A percentile compares a stretch with the other conserved stretches of the same genome.
Evolutionary conservation across 192 early-diverging fungal species (phyloP).

Genomic region (Backusella australiensis): DNA sequence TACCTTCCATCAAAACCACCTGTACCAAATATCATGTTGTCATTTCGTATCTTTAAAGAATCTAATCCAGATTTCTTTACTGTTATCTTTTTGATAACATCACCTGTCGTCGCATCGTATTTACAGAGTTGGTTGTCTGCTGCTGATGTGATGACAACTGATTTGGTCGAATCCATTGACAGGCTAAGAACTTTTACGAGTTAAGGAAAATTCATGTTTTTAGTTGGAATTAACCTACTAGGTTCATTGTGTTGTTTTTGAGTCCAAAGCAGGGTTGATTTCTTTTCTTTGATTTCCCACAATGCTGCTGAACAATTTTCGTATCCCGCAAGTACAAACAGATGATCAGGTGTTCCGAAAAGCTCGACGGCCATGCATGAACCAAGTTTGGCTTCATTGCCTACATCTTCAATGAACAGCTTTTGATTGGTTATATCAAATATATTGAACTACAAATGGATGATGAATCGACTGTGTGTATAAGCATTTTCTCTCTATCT

Average conservation of each 20-base stretch:
- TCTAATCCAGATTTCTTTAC: conserved; percentile 30
- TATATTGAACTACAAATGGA: conserved; percentile 26
- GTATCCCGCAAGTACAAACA: conserved; percentile 16
- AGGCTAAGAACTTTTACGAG: conserved; percentile 18
- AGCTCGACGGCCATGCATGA: conserved; percentile 30
- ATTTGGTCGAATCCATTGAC: not conserved
- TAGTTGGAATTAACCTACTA: not conserved
- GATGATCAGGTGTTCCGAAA: not conserved
- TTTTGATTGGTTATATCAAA: conserved; percentile 17
- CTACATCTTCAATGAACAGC: not conserved
- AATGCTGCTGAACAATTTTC: conserved; percentile 14
- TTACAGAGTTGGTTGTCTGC: conserved; percentile 25
- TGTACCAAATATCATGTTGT: conserved; percentile 36
- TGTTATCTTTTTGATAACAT: conserved; percentile 13
- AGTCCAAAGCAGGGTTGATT: conserved; percentile 11
- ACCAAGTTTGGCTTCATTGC: not conserved
- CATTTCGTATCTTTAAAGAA: conserved; percentile 23
- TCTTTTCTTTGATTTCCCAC: conserved; percentile 6
- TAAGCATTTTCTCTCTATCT: not conserved
- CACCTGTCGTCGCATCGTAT: conserved; percentile 5
- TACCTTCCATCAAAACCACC: conserved; percentile 37
- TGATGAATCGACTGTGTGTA: not conserved
- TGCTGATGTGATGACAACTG: conserved; percentile 13
- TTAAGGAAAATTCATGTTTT: not conserved
- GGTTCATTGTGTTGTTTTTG: conserved; percentile 19